Base-by-base conservation (phyloP, 306 rosid genomes). In the Cicer bijugum region DNA sequence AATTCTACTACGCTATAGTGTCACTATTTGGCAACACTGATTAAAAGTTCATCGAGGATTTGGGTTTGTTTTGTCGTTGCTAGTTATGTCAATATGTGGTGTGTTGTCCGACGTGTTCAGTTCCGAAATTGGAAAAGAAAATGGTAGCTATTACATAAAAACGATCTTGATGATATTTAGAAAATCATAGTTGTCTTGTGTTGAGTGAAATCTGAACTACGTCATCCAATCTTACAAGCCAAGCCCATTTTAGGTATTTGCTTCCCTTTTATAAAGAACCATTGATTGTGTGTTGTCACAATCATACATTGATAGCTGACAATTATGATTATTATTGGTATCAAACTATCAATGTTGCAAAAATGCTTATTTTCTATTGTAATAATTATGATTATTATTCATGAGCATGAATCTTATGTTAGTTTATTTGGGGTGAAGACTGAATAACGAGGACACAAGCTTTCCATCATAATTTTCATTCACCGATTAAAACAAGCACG, bases 331-430 rank as follows among this genome's bases (percentile, higher is more conserved):
- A 6, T 69, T 56, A n/a, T 68, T 33, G 11, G 45, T n/a, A 58
- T 71, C 69, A 8, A 9, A 64, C 37, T 57, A 58, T 71, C 69
- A 8, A 9, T 70, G 43, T 57, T 42, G 67, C 9, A 4, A 62
- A 67, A 48, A 59, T 66, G 58, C 44, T 70, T 53, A 42, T 79
- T 78, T 79, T 52, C 78, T 52, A 33, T 28, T 28, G 35, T 28
- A 28, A 28, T 28, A 28, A 28, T 28, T 28, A 28, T 28, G 35
- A 28, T 28, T 3, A 28, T 28, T 28, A 28, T 28, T 58, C 20
- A 16, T 65, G 67, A 56, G 45, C 10, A 69, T 69, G 67, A 33
- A 57, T 28, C 35, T 28, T 28, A 28, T 75, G 52, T 57, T 44
- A 72, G 58, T 75, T 79, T 59, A 71, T 75, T 58, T 39, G 62